phyloP scores from a whole-genome alignment of 2,329 filamentous ascomycete species.

The Colletotrichum australisinense region DNA sequence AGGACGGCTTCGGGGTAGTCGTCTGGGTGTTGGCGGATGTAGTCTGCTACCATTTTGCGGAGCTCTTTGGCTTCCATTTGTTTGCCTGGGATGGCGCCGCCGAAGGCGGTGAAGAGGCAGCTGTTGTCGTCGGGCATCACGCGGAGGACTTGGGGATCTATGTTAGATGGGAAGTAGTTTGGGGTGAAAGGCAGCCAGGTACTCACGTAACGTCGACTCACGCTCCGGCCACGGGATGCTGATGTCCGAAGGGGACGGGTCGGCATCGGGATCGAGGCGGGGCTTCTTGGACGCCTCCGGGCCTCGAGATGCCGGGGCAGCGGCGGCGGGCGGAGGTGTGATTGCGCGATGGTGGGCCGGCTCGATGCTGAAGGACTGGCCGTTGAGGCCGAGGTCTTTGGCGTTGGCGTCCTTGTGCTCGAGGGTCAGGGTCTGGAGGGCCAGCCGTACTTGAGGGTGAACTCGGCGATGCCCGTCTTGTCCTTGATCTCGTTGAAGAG shows the following conservation, averaged over 20 bases:
- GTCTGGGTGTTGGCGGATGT: slow-evolving; percentile 79
- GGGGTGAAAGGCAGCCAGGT: not conserved
- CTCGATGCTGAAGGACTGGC: slow-evolving; percentile 63
- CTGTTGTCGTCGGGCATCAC: slow-evolving; percentile 98
- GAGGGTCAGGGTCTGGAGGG: slow-evolving; percentile 79
- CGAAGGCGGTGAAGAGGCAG: slow-evolving; percentile 92
- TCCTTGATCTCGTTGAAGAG: slow-evolving; percentile 70
- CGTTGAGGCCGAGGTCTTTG: slow-evolving; percentile 60
- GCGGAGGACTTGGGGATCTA: slow-evolving; percentile 70
- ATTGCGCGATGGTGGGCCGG: slow-evolving; percentile 40
- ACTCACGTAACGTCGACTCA: slow-evolving; percentile 62
- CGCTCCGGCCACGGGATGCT: slow-evolving; percentile 61
- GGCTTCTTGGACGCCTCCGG: slow-evolving; percentile 17
- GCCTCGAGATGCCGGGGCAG: slow-evolving; percentile 18
- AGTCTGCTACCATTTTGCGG: slow-evolving; percentile 80
- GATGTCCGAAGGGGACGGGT: slow-evolving; percentile 35
- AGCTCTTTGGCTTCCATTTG: slow-evolving; percentile 65
- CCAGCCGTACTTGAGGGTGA: slow-evolving; percentile 87
- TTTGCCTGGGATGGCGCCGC: slow-evolving; percentile 76
- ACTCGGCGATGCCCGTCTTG: slow-evolving; percentile 72
- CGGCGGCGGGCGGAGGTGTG: slow-evolving; percentile 29
- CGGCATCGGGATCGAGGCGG: slow-evolving; percentile 1
- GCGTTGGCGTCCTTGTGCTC: slow-evolving; percentile 60
- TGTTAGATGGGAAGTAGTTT: slow-evolving; percentile 51
- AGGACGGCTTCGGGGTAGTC: slow-evolving; percentile 82